Evolutionary conservation across 2,329 filamentous ascomycete species (phyloP).

Genomic region (Botryotinia globosa): DNA sequence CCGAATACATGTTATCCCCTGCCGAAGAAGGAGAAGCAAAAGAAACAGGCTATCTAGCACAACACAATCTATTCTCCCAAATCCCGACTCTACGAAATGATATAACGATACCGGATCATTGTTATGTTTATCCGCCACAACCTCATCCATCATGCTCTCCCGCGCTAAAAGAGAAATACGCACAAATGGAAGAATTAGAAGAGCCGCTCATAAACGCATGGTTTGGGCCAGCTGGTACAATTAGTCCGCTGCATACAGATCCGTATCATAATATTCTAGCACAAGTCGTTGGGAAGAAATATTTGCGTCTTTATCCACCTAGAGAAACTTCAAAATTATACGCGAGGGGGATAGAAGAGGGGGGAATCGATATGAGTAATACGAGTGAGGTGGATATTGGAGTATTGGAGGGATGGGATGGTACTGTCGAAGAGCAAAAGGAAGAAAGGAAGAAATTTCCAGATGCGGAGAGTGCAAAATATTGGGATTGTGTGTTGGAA

Average conservation of each 20-base stretch:
- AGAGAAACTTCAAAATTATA: constrained; percentile 55
- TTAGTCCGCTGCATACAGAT: constrained; percentile 90
- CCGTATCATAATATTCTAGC: constrained; percentile 90
- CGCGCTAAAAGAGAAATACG: constrained; percentile 39
- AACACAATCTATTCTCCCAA: constrained; percentile 83
- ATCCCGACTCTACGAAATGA: constrained; percentile 74
- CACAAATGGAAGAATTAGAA: constrained; percentile 44
- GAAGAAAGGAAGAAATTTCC: constrained; percentile 30
- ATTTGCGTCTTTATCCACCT: constrained; percentile 83
- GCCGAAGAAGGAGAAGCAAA: neutral
- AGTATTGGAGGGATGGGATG: constrained; percentile 61
- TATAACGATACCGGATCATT: constrained; percentile 79
- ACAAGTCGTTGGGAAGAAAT: constrained; percentile 88
- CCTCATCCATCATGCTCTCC: constrained; percentile 49
- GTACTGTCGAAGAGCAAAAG: constrained; percentile 26
- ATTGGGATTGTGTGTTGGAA: constrained; percentile 71
- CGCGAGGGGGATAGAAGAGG: constrained; percentile 58
- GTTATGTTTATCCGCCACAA: constrained; percentile 66
- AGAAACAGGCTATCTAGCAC: constrained; percentile 78
- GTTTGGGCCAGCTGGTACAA: constrained; percentile 85
- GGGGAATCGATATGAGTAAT: constrained; percentile 86
- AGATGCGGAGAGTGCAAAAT: constrained; percentile 26
- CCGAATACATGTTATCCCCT: constrained; percentile 33
- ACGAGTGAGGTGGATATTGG: constrained; percentile 79
- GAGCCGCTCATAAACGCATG: constrained; percentile 81